Base-by-base conservation (phyloP, 2,329 filamentous ascomycete species). In the Fusarium mexicanum region DNA sequence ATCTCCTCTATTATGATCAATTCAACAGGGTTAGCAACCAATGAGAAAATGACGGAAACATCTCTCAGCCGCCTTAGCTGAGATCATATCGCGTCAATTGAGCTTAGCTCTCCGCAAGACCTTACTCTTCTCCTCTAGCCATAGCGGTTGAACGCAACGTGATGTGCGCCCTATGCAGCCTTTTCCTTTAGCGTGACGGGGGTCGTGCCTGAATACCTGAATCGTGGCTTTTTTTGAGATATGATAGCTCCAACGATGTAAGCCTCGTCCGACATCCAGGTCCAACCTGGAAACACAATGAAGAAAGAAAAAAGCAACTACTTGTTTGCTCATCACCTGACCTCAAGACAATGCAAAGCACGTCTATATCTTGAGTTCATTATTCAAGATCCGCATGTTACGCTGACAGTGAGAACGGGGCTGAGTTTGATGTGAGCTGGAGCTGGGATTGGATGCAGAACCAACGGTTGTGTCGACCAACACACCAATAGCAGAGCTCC, bases 181-280 rank as follows among this genome's bases (percentile, higher is more conserved):
- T 41, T 41, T 58, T 10, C 40, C 43, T 59, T 33, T 77, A 77
- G 76, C 68, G 74, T 63, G 62, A 62, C 60, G 46, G 61, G 48
- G 44, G 47, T 46, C 13, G 35, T 35, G 35, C 41, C 29, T 33
- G 38, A 55, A 35, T 22, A 40, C 18, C 43, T 18, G 31, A 55
- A 63, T 68, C 44, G 65, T 69, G 73, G 66, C 73, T 68, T 72
- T 74, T 33, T 37, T 53, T 37, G 74, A 77, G 59, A 73, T 77
- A 58, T 78, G 76, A 77, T 65, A 74, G 66, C 38, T 37, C 47
- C 46, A 46, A 46, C 22, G 50, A 35, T 48, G 58, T 17, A 61
- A 24, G 43, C 41, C 26, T 38, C 50, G 48, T 64, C 71, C 43
- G 64, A 64, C 54, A 46, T 41, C 18, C 35, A 38, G 29, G 38